Evolutionary conservation across 495 filamentous ascomycete genomes (phyloP).

Genomic region (Aspergillus bertholletiae): DNA sequence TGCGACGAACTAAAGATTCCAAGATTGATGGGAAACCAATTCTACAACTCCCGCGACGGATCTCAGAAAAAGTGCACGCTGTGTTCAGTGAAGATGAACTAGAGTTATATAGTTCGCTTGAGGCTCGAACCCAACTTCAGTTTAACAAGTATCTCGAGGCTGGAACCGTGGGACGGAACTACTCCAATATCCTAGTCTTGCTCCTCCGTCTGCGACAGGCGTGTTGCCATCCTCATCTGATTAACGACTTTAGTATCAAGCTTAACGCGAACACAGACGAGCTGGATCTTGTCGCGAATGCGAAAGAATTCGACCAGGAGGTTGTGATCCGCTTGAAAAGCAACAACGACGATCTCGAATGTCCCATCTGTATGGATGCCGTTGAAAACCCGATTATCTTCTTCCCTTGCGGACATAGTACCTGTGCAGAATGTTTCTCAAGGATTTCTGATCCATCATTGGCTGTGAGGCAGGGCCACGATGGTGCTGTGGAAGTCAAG

Average conservation of each 20-base stretch:
- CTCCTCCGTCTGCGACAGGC: constrained; percentile 82
- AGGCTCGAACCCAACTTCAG: constrained; percentile 58
- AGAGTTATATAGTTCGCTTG: constrained; percentile 69
- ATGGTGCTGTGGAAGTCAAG: constrained; percentile 49
- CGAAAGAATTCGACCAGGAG: constrained; percentile 53
- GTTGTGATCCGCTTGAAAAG: constrained; percentile 69
- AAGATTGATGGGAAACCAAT: constrained; percentile 84
- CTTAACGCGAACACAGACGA: constrained; percentile 49
- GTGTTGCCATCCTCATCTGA: constrained; percentile 91
- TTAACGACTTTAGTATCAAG: constrained; percentile 64
- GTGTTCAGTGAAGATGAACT: constrained; percentile 73
- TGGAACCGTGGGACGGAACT: constrained; percentile 72
- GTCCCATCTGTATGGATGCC: constrained; percentile 78
- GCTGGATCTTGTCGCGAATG: constrained; percentile 64
- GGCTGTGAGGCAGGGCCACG: constrained; percentile 54
- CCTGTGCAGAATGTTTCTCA: constrained; percentile 75
- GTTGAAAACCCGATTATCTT: constrained; percentile 74
- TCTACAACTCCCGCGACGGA: constrained; percentile 67
- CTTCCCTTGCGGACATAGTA: constrained; percentile 80
- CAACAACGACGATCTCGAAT: constrained; percentile 56
- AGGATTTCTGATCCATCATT: constrained; percentile 61
- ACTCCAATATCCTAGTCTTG: constrained; percentile 79
- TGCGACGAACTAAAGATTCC: constrained; percentile 82
- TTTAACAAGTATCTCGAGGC: constrained; percentile 77
- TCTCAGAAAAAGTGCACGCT: constrained; percentile 60